phyloP scores from a whole-genome alignment of 257 asterid species.

The Thymus quinquecostatus region DNA sequence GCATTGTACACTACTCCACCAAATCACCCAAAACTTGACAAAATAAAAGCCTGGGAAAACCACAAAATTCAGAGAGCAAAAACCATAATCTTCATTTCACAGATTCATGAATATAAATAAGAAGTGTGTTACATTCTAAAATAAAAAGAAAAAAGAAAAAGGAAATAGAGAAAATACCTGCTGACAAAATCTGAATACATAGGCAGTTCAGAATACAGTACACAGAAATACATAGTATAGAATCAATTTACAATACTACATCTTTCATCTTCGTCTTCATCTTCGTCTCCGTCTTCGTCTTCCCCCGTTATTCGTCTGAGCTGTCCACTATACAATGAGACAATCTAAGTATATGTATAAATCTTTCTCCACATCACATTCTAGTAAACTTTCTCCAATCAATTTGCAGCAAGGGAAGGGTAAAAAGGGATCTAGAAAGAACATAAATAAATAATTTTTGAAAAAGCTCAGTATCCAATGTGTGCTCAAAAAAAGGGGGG shows the following conservation, averaged over 20 bases:
- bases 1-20: too few species aligned
- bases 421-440: constrained; percentile 33
- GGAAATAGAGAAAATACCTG: not conserved
- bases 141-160: too few species aligned
- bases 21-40: too few species aligned
- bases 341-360: constrained; percentile 29
- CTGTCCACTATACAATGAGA: constrained; percentile 35
- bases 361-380: constrained; percentile 24
- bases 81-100: constrained; percentile 22
- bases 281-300: not conserved
- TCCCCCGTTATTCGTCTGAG: constrained; percentile 32
- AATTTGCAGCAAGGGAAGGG: constrained; percentile 20
- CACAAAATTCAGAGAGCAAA: not conserved
- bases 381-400: constrained; percentile 18
- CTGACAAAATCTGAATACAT: constrained; percentile 24
- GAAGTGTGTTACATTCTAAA: too few species aligned
- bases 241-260: constrained; percentile 27
- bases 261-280: not conserved
- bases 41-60: not conserved
- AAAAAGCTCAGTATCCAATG: constrained; percentile 2
- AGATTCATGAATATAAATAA: not conserved
- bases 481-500: constrained; percentile 28
- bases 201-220: constrained; percentile 26
- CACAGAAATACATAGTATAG: constrained; percentile 18
- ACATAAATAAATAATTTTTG: not conserved